Evolutionary conservation across 306 rosid species (phyloP).

Genomic region (Bauhinia variegata): DNA sequence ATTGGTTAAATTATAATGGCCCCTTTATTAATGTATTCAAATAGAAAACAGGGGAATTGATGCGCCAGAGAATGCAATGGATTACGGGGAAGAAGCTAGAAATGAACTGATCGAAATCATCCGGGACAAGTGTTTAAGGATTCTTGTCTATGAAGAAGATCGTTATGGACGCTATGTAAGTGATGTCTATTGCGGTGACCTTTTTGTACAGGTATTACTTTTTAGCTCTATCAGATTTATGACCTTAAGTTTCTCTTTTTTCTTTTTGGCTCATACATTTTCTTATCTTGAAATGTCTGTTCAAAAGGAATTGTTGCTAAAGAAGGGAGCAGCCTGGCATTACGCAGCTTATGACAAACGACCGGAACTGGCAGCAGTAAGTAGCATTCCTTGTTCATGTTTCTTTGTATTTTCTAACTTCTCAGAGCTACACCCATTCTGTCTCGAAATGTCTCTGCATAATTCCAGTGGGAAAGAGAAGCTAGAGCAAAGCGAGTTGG

Average conservation of each 20-base stretch:
- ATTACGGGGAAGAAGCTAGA: slow-evolving; percentile 83
- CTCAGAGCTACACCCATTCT: too few relatives aligned
- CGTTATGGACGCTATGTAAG: slow-evolving; percentile 79
- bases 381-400: not conserved
- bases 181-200: slow-evolving; percentile 70
- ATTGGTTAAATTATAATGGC: not conserved
- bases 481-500: slow-evolving; percentile 74
- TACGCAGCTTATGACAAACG: slow-evolving; percentile 81
- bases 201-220: slow-evolving; percentile 73
- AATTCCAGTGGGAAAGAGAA: slow-evolving; percentile 69
- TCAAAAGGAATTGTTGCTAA: slow-evolving; percentile 80
- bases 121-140: slow-evolving; percentile 73
- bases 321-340: slow-evolving; percentile 92
- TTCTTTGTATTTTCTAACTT: too few relatives aligned
- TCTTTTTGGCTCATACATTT: not conserved
- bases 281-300: slow-evolving; percentile 3
- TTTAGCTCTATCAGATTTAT: too few relatives aligned
- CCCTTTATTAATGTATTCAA: not conserved
- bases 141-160: slow-evolving; percentile 75
- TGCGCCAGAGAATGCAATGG: slow-evolving; percentile 86
- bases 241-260: too few relatives aligned
- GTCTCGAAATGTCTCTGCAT: not conserved
- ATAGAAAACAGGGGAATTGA: slow-evolving; percentile 76
- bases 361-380: slow-evolving; percentile 63
- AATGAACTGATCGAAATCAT: slow-evolving; percentile 61